These are phyloP conservation scores for Acacia acuminata DNA, from an alignment of 306 rosid species.

Conservation along the genomic window DNA sequence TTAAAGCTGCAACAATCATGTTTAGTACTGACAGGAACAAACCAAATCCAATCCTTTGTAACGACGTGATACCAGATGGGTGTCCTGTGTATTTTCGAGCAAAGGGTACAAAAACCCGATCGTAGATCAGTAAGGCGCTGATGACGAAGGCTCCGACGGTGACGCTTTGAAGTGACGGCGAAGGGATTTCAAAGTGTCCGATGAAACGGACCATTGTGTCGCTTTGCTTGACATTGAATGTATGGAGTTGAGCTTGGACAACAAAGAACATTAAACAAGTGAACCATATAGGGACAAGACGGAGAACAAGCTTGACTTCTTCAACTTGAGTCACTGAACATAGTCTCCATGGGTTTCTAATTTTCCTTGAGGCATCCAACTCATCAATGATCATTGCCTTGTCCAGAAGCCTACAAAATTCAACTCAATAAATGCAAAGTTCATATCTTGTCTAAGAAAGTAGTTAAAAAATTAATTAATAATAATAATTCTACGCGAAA, in stretches of 20 bases:
- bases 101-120: constrained; percentile 49
- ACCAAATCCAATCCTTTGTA: constrained; percentile 70
- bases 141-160: constrained; percentile 27
- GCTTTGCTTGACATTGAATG: constrained; percentile 67
- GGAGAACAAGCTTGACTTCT: constrained; percentile 66
- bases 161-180: background rate
- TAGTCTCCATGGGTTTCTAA: constrained; percentile 66
- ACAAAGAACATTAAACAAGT: constrained; percentile 59
- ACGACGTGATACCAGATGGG: constrained; percentile 58
- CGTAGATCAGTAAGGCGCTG: constrained; percentile 51
- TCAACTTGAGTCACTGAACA: constrained; percentile 75
- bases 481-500: too few species aligned
- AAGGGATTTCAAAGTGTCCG: background rate
- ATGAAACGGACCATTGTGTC: constrained; percentile 47
- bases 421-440: background rate
- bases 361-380: constrained; percentile 41
- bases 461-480: too few species aligned
- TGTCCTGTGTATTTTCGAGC: constrained; percentile 46
- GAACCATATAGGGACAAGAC: constrained; percentile 73
- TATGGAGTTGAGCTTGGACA: constrained; percentile 58
- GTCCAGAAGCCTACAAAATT: constrained; percentile 52
- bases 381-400: constrained; percentile 67
- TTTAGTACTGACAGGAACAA: constrained; percentile 52
- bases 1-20: constrained; percentile 56
- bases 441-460: background rate